Percentiles rank a stretch among this genome's conserved stretches.
Evolutionary conservation across 2,329 filamentous ascomycete genomes (phyloP).

Genomic region (Septoria linicola): DNA sequence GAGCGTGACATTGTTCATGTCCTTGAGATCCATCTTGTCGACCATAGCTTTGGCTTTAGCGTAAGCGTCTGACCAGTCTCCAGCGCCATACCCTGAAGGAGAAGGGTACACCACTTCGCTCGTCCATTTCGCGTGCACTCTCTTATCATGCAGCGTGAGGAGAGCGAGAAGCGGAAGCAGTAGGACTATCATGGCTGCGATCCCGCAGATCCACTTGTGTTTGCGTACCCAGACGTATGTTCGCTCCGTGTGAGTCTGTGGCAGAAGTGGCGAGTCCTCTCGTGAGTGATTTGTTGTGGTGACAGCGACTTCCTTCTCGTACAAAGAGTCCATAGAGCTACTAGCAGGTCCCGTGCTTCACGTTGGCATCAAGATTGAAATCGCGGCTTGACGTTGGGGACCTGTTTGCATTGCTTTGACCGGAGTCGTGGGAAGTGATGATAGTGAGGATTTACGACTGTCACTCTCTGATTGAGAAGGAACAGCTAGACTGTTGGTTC

Average conservation of each 20-base stretch:
- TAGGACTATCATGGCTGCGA: slow-evolving; percentile 27
- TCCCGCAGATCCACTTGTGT: slow-evolving; percentile 30
- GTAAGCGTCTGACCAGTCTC: slow-evolving; percentile 38
- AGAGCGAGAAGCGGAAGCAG: slow-evolving; percentile 35
- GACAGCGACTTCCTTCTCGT: slow-evolving; percentile 20
- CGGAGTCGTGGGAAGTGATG: too few relatives aligned
- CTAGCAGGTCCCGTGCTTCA: neutral
- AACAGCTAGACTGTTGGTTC: too few relatives aligned
- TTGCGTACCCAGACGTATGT: slow-evolving; percentile 23
- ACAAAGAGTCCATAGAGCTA: slow-evolving; percentile 6
- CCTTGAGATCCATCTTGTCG: slow-evolving; percentile 38
- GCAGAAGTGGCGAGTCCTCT: slow-evolving; percentile 3
- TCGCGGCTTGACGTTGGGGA: neutral
- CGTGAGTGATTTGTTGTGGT: slow-evolving; percentile 13
- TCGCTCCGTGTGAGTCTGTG: neutral
- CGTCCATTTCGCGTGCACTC: slow-evolving; percentile 30
- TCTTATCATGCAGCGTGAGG: slow-evolving; percentile 30
- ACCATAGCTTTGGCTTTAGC: slow-evolving; percentile 36
- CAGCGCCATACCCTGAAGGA: slow-evolving; percentile 36
- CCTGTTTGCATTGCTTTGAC: neutral
- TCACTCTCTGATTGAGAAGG: too few relatives aligned
- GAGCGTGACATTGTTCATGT: slow-evolving; percentile 42
- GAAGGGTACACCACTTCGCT: slow-evolving; percentile 2
- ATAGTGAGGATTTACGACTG: too few relatives aligned
- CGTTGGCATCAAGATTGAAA: slow-evolving; percentile 4